Conservation (phyloP, 352 stramenopile genomes). For the Phytophthora europaea region DNA sequence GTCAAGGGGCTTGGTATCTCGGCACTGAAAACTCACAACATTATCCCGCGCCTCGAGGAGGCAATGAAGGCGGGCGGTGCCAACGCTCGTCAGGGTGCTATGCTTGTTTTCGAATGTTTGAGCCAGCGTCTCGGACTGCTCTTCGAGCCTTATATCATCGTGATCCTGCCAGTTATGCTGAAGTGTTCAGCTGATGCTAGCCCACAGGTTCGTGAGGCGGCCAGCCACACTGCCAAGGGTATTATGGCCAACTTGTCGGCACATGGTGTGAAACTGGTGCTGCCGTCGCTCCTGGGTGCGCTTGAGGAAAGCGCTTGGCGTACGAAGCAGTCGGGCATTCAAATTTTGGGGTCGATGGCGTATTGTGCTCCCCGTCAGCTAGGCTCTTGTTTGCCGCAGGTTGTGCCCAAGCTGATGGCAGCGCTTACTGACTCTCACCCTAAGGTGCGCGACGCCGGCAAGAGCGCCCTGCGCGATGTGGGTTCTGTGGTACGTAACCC, state of each 20-base stretch:
- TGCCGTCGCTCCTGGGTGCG: slow-evolving; percentile 97
- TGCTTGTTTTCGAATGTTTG: slow-evolving; percentile 99
- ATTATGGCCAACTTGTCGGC: slow-evolving; percentile 99
- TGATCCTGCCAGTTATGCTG: slow-evolving; percentile 98
- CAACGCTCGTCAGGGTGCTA: slow-evolving; percentile 92
- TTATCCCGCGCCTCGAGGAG: slow-evolving; percentile 95
- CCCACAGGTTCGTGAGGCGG: slow-evolving; percentile 97
- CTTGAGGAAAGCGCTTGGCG: slow-evolving; percentile 96
- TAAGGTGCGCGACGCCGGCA: slow-evolving; percentile 97
- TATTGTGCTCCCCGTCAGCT: slow-evolving; percentile 99
- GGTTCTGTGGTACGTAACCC: slow-evolving; percentile 99
- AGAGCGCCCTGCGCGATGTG: slow-evolving; percentile 97
- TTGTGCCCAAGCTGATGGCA: slow-evolving; percentile 98
- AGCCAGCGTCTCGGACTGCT: slow-evolving; percentile 97
- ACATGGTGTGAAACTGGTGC: slow-evolving; percentile 99
- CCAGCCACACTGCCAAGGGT: slow-evolving; percentile 93
- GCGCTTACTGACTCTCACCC: slow-evolving; percentile 99
- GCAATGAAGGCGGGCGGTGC: slow-evolving; percentile 80
- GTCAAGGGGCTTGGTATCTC: slow-evolving; percentile 99
- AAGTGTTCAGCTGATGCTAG: slow-evolving; percentile 98
- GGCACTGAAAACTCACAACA: slow-evolving; percentile 97
- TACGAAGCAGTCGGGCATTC: slow-evolving; percentile 99
- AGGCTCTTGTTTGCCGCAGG: slow-evolving; percentile 97
- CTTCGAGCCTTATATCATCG: slow-evolving; percentile 99
- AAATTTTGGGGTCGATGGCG: slow-evolving; percentile 97